Percentiles rank a stretch among this genome's conserved stretches.
Conservation (phyloP, 495 filamentous ascomycete genomes). For the Penicillium mononematosum region DNA sequence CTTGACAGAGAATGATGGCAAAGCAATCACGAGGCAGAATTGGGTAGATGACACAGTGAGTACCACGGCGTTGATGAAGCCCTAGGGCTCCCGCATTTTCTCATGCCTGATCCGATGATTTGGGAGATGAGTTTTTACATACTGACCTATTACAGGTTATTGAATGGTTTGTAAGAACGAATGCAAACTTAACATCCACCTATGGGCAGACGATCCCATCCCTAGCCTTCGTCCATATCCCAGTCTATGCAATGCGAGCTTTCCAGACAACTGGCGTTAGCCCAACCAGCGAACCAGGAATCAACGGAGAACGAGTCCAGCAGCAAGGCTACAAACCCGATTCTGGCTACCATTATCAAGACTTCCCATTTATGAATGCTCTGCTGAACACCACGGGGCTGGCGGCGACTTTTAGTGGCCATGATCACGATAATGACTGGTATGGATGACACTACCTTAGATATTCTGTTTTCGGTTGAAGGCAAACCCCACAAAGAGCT, state of each 20-base stretch:
- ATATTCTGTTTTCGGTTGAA: neutral
- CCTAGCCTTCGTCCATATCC: slow-evolving; percentile 70
- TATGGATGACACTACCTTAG: neutral
- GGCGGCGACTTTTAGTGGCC: slow-evolving; percentile 60
- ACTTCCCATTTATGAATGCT: slow-evolving; percentile 62
- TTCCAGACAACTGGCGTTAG: slow-evolving; percentile 46
- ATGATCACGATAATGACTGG: slow-evolving; percentile 69
- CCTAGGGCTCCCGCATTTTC: neutral
- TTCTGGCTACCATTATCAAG: slow-evolving; percentile 43
- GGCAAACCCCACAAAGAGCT: neutral
- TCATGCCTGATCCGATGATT: neutral
- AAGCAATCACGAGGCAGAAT: slow-evolving; percentile 32
- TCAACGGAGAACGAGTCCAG: slow-evolving; percentile 60
- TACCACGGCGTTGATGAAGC: neutral
- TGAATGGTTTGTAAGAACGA: slow-evolving; percentile 55
- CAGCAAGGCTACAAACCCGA: slow-evolving; percentile 47
- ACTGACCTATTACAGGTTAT: slow-evolving; percentile 38
- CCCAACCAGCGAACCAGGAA: slow-evolving; percentile 52
- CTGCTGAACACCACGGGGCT: slow-evolving; percentile 53
- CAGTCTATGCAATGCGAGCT: slow-evolving; percentile 52
- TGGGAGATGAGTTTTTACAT: neutral
- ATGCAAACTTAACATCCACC: slow-evolving; percentile 37
- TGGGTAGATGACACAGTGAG: slow-evolving; percentile 32
- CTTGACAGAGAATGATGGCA: slow-evolving; percentile 40
- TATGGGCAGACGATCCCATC: slow-evolving; percentile 53